phyloP scores from a whole-genome alignment of 176 grass and related monocot species.

The Alopecurus myosuroides region DNA sequence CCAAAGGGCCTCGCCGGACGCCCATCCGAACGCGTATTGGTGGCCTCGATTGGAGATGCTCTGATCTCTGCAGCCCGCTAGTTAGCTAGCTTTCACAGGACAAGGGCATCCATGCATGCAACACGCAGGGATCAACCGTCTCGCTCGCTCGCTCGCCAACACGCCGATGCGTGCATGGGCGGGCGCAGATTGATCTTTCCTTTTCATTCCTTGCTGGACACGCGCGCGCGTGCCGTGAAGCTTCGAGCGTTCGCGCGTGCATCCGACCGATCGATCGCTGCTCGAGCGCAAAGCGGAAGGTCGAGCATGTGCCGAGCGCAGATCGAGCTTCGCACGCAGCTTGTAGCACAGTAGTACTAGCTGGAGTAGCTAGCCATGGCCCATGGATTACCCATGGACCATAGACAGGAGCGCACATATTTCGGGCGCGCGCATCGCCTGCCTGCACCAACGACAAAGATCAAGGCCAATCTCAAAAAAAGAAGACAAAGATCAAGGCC shows the following conservation, averaged over 20 bases:
- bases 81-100: no score
- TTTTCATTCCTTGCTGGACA: not conserved
- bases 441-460: not conserved
- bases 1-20: no score
- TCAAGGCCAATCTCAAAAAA: no score
- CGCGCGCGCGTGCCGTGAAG: not conserved
- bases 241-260: not conserved
- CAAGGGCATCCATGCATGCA: no score
- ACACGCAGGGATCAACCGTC: no score
- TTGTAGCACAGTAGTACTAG: no score
- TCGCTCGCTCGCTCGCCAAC: not conserved
- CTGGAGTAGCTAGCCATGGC: no score
- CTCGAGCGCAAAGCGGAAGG: not conserved
- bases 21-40: no score
- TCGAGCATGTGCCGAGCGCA: not conserved
- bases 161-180: not conserved
- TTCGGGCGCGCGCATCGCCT: not conserved
- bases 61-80: no score
- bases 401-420: not conserved
- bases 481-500: not conserved
- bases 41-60: no score
- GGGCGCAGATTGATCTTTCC: not conserved
- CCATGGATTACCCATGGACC: no score
- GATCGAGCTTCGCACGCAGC: not conserved
- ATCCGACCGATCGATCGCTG: not conserved